Percentiles rank a stretch among this genome's conserved stretches.
Evolutionary conservation across 306 rosid species (phyloP).

Genomic region (Calophaca sinica): DNA sequence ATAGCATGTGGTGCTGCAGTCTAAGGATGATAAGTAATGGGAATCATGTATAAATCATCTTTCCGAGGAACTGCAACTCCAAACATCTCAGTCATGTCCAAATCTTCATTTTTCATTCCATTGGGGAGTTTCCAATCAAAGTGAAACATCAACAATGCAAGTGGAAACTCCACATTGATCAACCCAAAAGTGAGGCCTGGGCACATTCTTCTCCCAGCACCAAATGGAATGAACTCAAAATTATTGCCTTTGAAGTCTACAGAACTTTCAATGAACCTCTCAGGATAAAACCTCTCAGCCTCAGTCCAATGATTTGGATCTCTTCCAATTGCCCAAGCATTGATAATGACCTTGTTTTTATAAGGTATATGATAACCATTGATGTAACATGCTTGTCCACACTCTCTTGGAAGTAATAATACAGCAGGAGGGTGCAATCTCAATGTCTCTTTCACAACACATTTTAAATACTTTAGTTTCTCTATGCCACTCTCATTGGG

Average conservation of each 20-base stretch:
- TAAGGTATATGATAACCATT: constrained; percentile 48
- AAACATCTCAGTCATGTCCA: constrained; percentile 44
- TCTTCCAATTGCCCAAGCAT: constrained; percentile 56
- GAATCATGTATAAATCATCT: constrained; percentile 27
- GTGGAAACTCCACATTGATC: constrained; percentile 21
- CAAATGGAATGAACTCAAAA: constrained; percentile 51
- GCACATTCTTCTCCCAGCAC: constrained; percentile 52
- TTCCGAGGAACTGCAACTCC: background rate
- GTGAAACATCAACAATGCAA: constrained; percentile 42
- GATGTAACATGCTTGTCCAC: constrained; percentile 42
- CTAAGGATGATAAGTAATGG: background rate
- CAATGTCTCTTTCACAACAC: constrained; percentile 48
- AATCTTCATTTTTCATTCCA: constrained; percentile 33
- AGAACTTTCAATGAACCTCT: constrained; percentile 37
- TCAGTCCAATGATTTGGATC: constrained; percentile 45
- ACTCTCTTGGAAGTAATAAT: constrained; percentile 45
- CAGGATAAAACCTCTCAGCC: constrained; percentile 41
- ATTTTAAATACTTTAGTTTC: constrained; percentile 49
- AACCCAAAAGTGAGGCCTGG: constrained; percentile 33
- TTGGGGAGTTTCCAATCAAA: constrained; percentile 49
- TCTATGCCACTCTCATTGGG: constrained; percentile 31
- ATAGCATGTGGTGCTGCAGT: background rate
- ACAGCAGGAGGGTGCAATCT: constrained; percentile 51
- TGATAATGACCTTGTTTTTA: constrained; percentile 38
- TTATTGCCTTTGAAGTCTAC: constrained; percentile 29